Percentiles rank a stretch among this genome's conserved stretches.
Evolutionary conservation across 345 rosid genomes (phyloP).

Genomic region (Syzygium aqueum): DNA sequence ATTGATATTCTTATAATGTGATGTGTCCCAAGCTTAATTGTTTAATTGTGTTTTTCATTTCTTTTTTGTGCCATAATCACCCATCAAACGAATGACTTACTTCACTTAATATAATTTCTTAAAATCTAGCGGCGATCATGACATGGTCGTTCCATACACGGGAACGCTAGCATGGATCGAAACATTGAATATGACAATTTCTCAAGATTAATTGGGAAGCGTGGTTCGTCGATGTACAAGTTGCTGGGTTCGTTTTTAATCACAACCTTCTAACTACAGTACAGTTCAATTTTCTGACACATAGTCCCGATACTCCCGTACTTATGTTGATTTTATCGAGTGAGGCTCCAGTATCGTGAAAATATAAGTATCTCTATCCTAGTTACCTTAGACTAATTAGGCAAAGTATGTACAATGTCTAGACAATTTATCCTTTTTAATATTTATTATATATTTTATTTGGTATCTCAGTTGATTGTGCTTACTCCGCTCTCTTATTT

Average conservation of each 20-base stretch:
- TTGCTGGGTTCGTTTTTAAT: neutral
- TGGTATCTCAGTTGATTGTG: neutral
- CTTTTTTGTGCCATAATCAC: rapidly evolving
- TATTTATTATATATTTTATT: neutral
- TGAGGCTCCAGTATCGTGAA: neutral
- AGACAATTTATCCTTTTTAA: neutral
- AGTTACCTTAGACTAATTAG: neutral
- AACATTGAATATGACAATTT: neutral
- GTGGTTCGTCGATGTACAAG: neutral
- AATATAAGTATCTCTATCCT: neutral
- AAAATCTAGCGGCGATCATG: neutral
- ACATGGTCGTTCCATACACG: neutral
- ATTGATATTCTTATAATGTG: neutral
- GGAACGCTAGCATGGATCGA: neutral
- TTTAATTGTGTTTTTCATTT: neutral
- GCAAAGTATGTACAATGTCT: neutral
- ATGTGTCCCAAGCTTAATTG: neutral
- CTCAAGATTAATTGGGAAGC: neutral
- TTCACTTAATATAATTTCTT: neutral
- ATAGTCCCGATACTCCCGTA: neutral
- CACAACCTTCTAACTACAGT: neutral
- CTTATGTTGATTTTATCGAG: neutral
- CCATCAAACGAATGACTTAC: neutral
- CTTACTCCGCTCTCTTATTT: neutral
- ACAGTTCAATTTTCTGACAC: neutral